These are phyloP conservation scores for Micromonas pusilla DNA, from an alignment of 139 green algal species.

Conservation along the genomic window DNA sequence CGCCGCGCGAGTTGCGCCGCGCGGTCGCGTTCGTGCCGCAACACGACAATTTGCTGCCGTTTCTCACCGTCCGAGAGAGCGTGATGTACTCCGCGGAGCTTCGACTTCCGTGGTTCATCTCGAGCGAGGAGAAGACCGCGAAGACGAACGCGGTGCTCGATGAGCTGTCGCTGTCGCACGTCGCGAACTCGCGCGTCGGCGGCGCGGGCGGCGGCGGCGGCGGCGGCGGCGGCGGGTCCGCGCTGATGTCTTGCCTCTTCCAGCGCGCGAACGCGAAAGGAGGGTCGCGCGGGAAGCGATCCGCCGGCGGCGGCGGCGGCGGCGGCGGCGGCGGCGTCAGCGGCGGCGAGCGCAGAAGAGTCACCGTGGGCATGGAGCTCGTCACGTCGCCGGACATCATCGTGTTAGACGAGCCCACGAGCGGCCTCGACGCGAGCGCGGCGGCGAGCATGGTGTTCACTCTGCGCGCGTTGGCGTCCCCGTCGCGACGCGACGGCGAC, in stretches of 20 bases:
- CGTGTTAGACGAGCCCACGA: constrained; percentile 72
- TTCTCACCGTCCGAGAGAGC: not conserved
- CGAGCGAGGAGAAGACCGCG: not conserved
- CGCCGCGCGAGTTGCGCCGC: not conserved
- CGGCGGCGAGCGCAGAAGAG: constrained; percentile 88
- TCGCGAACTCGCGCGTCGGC: not conserved
- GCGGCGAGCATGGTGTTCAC: constrained; percentile 49
- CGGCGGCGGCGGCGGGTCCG: not conserved
- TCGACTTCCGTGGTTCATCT: constrained; percentile 7
- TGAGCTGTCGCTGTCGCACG: not conserved
- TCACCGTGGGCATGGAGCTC: constrained; percentile 79
- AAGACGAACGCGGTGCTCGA: constrained; percentile 1
- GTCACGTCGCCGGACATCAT: constrained; percentile 79
- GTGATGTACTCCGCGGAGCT: constrained; percentile 1
- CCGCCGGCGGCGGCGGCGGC: too few species aligned
- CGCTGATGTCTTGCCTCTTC: too few species aligned
- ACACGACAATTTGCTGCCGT: not conserved
- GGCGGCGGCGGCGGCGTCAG: constrained; percentile 41
- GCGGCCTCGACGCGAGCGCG: constrained; percentile 82
- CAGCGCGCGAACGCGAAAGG: too few species aligned
- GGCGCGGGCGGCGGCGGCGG: not conserved
- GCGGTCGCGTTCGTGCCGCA: constrained; percentile 13
- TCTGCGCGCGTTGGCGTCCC: too few species aligned
- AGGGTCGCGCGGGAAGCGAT: too few species aligned
- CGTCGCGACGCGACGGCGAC: not conserved